A percentile compares a stretch with the other conserved stretches of the same genome.
Evolutionary conservation across 257 asterid genomes (phyloP).

Genomic region (Eucommia ulmoides): DNA sequence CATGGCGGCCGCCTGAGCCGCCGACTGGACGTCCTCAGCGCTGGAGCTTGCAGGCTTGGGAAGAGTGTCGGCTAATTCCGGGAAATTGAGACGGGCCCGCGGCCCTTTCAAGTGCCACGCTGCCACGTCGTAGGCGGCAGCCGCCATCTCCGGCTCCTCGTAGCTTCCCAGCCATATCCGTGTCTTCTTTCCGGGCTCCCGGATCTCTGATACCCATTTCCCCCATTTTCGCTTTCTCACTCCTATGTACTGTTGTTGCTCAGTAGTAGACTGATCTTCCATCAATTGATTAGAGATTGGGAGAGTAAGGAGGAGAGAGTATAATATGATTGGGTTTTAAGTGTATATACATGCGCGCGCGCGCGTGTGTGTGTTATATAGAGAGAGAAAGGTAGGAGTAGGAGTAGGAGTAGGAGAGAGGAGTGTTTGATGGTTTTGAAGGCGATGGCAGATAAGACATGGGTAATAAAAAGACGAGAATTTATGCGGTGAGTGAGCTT

Average conservation of each 20-base stretch:
- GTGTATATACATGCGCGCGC: too few species aligned
- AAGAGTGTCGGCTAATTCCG: slow-evolving; percentile 20
- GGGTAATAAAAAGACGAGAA: too few species aligned
- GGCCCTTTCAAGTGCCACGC: slow-evolving; percentile 38
- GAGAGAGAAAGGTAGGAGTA: too few species aligned
- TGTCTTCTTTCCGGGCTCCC: slow-evolving; percentile 38
- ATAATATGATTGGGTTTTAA: too few species aligned
- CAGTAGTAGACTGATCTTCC: too few species aligned
- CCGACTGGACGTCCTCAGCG: slow-evolving; percentile 27
- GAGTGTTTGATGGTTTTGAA: too few species aligned
- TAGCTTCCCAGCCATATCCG: slow-evolving; percentile 59
- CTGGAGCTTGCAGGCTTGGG: slow-evolving; percentile 29
- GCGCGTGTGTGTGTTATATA: too few species aligned
- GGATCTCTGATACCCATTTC: slow-evolving; percentile 57
- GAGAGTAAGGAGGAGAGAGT: too few species aligned
- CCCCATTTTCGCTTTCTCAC: slow-evolving; percentile 49
- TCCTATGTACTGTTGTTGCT: slow-evolving; percentile 21
- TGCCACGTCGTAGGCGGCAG: slow-evolving; percentile 60
- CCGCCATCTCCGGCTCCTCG: slow-evolving; percentile 49
- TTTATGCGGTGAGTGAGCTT: too few species aligned
- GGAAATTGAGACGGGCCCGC: slow-evolving; percentile 36
- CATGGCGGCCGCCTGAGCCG: slow-evolving; percentile 50
- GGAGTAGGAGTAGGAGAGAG: too few species aligned
- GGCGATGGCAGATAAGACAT: too few species aligned
- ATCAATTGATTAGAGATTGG: too few species aligned